These are phyloP conservation scores for Kondoa subrosea DNA, from an alignment of 768 basidiomycete genomes.

Conservation along the genomic window DNA sequence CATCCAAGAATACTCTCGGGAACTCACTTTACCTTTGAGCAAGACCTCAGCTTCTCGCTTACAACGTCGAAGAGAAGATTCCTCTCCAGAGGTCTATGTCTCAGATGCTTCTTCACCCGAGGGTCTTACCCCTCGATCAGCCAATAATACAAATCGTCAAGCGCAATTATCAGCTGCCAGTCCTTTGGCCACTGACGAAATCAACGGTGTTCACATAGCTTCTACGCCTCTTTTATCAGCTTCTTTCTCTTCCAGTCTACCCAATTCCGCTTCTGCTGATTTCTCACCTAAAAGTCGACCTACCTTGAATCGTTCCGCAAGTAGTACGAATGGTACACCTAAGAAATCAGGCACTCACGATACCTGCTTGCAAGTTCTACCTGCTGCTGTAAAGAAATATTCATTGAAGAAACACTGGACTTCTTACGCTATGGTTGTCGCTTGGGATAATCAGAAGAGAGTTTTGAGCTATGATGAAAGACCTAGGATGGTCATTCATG, in stretches of 20 bases:
- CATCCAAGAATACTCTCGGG: neutral
- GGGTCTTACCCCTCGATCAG: neutral
- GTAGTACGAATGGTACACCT: no score
- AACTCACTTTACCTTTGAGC: neutral
- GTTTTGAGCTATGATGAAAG: conserved; percentile 5
- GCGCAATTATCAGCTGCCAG: neutral
- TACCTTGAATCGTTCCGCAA: neutral
- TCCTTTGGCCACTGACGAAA: neutral
- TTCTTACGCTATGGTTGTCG: neutral
- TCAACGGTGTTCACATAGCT: neutral
- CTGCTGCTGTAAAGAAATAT: conserved; percentile 9
- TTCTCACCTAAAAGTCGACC: neutral
- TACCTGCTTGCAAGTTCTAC: conserved; percentile 8
- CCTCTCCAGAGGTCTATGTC: neutral
- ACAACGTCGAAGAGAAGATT: neutral
- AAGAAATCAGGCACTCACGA: neutral
- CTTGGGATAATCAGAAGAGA: neutral
- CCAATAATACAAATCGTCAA: neutral
- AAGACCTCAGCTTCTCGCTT: neutral
- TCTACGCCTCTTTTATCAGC: neutral
- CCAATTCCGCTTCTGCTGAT: neutral
- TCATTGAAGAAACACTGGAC: neutral
- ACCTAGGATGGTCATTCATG: neutral
- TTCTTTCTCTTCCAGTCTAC: neutral
- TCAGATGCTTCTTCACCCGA: neutral